Conservation (phyloP, 164 flowering plant genomes). For the Paratinospora sagittata region DNA sequence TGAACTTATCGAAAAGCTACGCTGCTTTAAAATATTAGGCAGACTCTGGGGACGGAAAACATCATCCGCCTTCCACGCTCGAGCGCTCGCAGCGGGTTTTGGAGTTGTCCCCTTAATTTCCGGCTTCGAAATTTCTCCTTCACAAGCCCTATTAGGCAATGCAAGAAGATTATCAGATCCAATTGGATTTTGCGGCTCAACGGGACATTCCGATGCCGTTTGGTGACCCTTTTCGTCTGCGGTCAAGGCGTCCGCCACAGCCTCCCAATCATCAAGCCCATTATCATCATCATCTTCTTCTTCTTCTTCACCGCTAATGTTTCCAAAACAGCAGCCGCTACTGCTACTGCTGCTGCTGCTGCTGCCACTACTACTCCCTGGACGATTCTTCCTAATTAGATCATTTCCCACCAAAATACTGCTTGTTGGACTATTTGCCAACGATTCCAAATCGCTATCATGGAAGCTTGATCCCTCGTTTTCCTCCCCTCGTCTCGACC, state of each 20-base stretch:
- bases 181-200: conserved; percentile 8
- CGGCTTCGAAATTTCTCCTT: conserved; percentile 2
- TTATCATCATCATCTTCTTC: conserved; percentile 29
- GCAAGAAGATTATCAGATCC: conserved; percentile 10
- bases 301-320: conserved; percentile 55
- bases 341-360: conserved; percentile 36
- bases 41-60: conserved; percentile 68
- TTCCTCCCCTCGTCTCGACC: conserved; percentile 22
- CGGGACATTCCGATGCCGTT: conserved; percentile 18
- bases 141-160: neutral
- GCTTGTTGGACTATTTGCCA: conserved; percentile 42
- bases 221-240: conserved; percentile 39
- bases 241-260: conserved; percentile 64
- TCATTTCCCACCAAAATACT: conserved; percentile 34
- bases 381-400: conserved; percentile 34
- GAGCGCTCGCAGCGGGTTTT: neutral
- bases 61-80: conserved; percentile 92
- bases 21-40: conserved; percentile 72
- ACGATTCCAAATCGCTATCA: conserved; percentile 51
- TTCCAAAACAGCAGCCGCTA: conserved; percentile 43
- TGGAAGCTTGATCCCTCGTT: conserved; percentile 29
- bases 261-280: conserved; percentile 52
- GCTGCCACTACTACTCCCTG: conserved; percentile 42
- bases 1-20: conserved; percentile 39
- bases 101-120: conserved; percentile 19